These are phyloP conservation scores for Ophiostoma himal-ulmi DNA, from an alignment of 2,329 filamentous ascomycete species.

Conservation along the genomic window DNA sequence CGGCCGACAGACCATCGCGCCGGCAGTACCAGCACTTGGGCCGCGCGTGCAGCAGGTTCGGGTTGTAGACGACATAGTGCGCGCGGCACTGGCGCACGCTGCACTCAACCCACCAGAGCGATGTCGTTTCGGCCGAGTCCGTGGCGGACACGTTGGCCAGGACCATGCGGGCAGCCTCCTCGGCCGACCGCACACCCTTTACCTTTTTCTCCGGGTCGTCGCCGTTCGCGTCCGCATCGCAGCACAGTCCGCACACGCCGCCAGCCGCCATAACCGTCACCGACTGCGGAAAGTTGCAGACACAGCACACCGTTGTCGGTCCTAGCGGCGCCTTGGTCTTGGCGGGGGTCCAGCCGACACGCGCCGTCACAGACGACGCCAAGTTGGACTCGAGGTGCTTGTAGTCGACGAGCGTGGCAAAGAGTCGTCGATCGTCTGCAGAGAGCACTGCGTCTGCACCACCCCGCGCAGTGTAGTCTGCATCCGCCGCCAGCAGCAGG, in stretches of 20 bases:
- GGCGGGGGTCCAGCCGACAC: conserved; percentile 42
- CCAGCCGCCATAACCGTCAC: conserved; percentile 43
- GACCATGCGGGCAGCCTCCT: conserved; percentile 19
- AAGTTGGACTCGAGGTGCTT: conserved; percentile 44
- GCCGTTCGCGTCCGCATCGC: conserved; percentile 25
- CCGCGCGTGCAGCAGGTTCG: conserved; percentile 37
- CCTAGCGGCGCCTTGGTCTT: conserved; percentile 42
- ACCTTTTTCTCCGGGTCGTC: background rate
- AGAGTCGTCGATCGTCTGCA: conserved; percentile 37
- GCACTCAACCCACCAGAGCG: conserved; percentile 45
- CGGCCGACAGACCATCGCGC: conserved; percentile 10
- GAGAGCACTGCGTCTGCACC: conserved; percentile 32
- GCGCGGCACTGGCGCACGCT: conserved; percentile 38
- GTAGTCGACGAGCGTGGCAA: conserved; percentile 42
- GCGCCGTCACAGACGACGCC: conserved; percentile 39
- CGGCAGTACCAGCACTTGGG: conserved; percentile 48
- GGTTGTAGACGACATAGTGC: conserved; percentile 47
- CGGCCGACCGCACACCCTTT: background rate
- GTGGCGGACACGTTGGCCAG: conserved; percentile 32
- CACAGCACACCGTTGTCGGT: conserved; percentile 37
- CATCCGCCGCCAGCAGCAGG: conserved; percentile 45
- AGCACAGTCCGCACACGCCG: conserved; percentile 41
- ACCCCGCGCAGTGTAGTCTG: conserved; percentile 26
- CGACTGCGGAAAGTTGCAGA: conserved; percentile 42
- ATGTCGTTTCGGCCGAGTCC: conserved; percentile 31